Evolutionary conservation across 352 stramenopile species (phyloP), one percentile per base, ranked within the genome.

Genomic region (Globisporangium yorkense): DNA sequence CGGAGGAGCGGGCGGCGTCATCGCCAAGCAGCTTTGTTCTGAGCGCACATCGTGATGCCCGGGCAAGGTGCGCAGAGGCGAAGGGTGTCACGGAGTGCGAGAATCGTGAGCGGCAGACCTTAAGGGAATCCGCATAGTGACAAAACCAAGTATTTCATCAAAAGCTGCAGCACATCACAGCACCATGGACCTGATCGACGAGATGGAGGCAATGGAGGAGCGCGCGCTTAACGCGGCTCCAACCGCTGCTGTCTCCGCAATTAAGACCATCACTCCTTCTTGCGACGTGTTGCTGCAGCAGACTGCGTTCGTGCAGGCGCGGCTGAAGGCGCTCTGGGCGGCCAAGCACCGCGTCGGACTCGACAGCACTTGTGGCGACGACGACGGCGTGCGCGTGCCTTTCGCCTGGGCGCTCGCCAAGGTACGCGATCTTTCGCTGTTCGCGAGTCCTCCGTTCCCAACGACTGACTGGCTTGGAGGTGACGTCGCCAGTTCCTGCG

Each of bases 381-480:
- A 16, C 7, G 33, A n/a, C 21, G 6, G 15, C n/a, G 52, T 76
- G 4, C 35, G 54, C 6, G 54, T 87, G 8, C 71, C 79, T 4
- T 89, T 77, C 27, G 68, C 67, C 37, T 89, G 79, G 79, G 73
- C 86, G 27, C 62, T 87, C 40, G 73, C 77, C 27, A 77, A 77
- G 67, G 72, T 79, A 46, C 18, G 37, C 20, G 8, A 35, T 5
- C 18, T 21, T 9, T 21, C 18, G 18, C 43, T 24, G 16, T n/a
- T 6, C 41, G 20, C 41, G 15, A 8, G 3, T 9, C 12, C 33
- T 15, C 41, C 21, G 41, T 21, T 9, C 41, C 3, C 41, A 46
- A 24, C 50, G 33, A 12, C 24, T 27, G 24, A 27, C 2, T 27
- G 24, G 24, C 24, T 27, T 27, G 24, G 24, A 27, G 24, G 24